Conservation (phyloP, 306 rosid genomes). For the Mimosa bimucronata region DNA sequence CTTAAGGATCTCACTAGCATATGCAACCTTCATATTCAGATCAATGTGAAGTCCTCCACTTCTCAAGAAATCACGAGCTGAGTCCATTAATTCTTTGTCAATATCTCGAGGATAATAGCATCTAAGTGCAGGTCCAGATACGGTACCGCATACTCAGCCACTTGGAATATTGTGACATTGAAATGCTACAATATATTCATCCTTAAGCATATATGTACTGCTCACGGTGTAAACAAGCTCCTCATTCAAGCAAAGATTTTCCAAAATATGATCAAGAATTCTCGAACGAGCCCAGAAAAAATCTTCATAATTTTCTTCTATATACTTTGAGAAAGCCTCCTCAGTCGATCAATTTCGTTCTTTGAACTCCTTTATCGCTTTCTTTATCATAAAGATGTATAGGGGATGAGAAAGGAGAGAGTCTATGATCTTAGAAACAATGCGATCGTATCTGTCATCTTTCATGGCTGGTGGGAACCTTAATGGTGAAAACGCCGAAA, state of each 20-base stretch:
- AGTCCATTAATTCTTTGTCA: slow-evolving; percentile 71
- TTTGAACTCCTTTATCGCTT: slow-evolving; percentile 36
- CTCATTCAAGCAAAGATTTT: slow-evolving; percentile 34
- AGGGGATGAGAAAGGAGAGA: no score
- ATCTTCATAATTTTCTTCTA: slow-evolving; percentile 19
- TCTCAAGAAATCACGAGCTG: slow-evolving; percentile 62
- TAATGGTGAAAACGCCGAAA: no score
- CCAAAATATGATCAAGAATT: slow-evolving; percentile 41
- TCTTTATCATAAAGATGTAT: slow-evolving; percentile 53
- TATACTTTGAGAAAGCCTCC: slow-evolving; percentile 43
- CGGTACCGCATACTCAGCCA: slow-evolving; percentile 71
- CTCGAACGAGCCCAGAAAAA: slow-evolving; percentile 48
- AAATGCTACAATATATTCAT: no score
- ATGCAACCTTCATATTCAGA: slow-evolving; percentile 55
- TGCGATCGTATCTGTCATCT: no score
- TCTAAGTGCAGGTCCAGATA: slow-evolving; percentile 71
- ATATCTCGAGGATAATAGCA: slow-evolving; percentile 75
- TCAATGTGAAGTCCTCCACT: slow-evolving; percentile 64
- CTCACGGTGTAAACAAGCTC: slow-evolving; percentile 30
- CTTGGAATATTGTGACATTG: no score
- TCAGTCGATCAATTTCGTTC: slow-evolving; percentile 35
- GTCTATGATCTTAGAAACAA: no score
- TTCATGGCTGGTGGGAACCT: no score
- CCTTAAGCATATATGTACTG: slow-evolving; percentile 33
- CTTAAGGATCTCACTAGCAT: slow-evolving; percentile 64